Evolutionary conservation across 148 eudicot genomes (phyloP).

Genomic region (Spergularia bocconei): DNA sequence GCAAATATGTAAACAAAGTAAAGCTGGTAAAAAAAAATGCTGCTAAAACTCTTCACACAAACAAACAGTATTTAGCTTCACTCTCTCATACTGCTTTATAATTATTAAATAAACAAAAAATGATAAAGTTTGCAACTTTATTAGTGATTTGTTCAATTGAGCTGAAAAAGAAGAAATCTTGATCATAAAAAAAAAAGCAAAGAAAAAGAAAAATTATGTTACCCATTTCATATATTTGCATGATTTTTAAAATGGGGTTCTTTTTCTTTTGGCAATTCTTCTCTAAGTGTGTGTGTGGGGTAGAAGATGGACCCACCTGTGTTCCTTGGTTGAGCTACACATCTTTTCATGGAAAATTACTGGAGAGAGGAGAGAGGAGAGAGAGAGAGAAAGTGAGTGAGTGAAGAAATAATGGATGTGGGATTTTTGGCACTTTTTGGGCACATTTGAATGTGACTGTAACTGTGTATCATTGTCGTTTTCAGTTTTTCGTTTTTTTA

Average conservation of each 20-base stretch:
- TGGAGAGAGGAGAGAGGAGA: neutral
- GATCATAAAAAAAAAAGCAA: constrained; percentile 13
- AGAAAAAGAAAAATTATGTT: neutral
- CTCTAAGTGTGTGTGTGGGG: constrained; percentile 6
- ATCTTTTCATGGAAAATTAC: constrained; percentile 18
- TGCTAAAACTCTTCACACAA: neutral
- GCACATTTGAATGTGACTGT: neutral
- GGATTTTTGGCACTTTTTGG: neutral
- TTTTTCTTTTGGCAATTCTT: neutral
- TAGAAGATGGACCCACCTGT: constrained; percentile 7
- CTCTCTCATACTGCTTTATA: neutral
- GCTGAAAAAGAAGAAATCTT: neutral
- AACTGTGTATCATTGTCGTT: neutral
- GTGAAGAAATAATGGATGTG: neutral
- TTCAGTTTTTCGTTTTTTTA: too few relatives aligned
- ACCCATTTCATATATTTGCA: too few relatives aligned
- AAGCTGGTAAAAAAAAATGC: constrained; percentile 17
- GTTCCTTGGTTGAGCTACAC: constrained; percentile 29
- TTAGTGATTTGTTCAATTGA: constrained; percentile 1
- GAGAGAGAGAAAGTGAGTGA: neutral
- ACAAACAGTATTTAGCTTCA: constrained; percentile 9
- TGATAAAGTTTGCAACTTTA: neutral
- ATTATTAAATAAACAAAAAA: neutral
- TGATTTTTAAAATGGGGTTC: neutral
- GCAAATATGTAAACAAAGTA: constrained; percentile 8